These are phyloP conservation scores for Phialocephala subalpina DNA, from an alignment of 2,329 filamentous ascomycete species.

Conservation along the genomic window DNA sequence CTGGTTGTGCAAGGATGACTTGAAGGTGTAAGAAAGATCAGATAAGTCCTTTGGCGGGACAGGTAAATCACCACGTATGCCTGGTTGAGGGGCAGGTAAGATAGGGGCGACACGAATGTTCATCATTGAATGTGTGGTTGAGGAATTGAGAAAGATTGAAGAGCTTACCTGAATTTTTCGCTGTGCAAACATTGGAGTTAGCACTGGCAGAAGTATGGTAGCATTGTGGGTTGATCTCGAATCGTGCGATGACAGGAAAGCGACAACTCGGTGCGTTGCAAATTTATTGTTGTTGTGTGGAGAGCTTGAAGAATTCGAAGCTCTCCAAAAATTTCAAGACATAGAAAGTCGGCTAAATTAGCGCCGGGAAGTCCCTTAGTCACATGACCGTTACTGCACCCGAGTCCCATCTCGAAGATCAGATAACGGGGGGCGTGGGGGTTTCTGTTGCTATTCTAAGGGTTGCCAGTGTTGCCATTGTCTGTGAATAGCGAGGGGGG, in stretches of 20 bases:
- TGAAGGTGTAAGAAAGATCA: constrained; percentile 45
- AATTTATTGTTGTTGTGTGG: neutral
- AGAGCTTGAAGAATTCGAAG: neutral
- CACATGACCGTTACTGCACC: neutral
- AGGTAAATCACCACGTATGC: constrained; percentile 63
- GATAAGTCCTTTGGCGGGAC: constrained; percentile 66
- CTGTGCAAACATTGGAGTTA: neutral
- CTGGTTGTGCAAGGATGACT: too few species aligned
- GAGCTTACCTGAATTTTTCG: constrained; percentile 7
- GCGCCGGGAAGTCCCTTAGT: neutral
- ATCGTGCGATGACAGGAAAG: neutral
- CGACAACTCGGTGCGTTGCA: neutral
- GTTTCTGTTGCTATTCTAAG: too few species aligned
- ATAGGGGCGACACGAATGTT: constrained; percentile 66
- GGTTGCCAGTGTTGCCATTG: too few species aligned
- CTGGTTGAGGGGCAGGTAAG: constrained; percentile 52
- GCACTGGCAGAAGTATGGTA: too few species aligned
- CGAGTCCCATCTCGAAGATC: too few species aligned
- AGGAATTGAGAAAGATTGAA: neutral
- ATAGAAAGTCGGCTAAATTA: neutral
- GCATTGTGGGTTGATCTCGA: too few species aligned
- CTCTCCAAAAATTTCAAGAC: constrained; percentile 4
- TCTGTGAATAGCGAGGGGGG: too few species aligned
- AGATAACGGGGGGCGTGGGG: too few species aligned
- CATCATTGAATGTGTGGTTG: constrained; percentile 52